A percentile compares a stretch with the other conserved stretches of the same genome.
These are phyloP conservation scores for Phytophthora fragariae DNA, from an alignment of 352 stramenopile genomes.

Conservation along the genomic window DNA sequence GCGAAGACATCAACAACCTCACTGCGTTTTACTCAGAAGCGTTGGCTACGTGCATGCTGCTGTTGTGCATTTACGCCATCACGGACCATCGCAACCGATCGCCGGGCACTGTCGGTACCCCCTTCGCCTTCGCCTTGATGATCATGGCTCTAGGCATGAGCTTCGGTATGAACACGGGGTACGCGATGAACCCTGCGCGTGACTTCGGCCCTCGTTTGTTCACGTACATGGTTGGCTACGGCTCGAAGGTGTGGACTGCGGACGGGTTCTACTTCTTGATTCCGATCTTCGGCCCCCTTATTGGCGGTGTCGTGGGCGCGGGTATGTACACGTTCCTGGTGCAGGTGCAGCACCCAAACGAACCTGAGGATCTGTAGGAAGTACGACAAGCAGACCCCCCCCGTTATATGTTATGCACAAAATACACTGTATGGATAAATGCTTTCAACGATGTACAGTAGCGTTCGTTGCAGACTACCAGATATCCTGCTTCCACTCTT, in stretches of 20 bases:
- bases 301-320: constrained; percentile 52
- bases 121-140: constrained; percentile 56
- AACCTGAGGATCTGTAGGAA: neutral
- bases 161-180: constrained; percentile 53
- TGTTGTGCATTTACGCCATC: constrained; percentile 67
- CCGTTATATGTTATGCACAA: neutral
- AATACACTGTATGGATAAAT: neutral
- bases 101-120: constrained; percentile 42
- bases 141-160: constrained; percentile 70
- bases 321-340: constrained; percentile 60
- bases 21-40: constrained; percentile 66
- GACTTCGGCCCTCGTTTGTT: constrained; percentile 57
- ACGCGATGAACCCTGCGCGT: constrained; percentile 55
- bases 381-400: neutral
- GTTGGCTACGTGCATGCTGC: constrained; percentile 55
- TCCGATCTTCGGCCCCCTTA: constrained; percentile 54
- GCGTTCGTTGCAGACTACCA: too few species aligned
- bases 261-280: constrained; percentile 68
- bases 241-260: constrained; percentile 60
- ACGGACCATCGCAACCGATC: constrained; percentile 58
- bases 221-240: constrained; percentile 61
- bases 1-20: constrained; percentile 42
- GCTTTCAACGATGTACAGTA: too few species aligned
- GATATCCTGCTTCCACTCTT: neutral
- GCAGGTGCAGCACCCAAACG: constrained; percentile 55